Evolutionary conservation across 768 basidiomycete genomes (phyloP), one percentile per base, ranked within the genome.

Genomic region (Termitomyces sp.): DNA sequence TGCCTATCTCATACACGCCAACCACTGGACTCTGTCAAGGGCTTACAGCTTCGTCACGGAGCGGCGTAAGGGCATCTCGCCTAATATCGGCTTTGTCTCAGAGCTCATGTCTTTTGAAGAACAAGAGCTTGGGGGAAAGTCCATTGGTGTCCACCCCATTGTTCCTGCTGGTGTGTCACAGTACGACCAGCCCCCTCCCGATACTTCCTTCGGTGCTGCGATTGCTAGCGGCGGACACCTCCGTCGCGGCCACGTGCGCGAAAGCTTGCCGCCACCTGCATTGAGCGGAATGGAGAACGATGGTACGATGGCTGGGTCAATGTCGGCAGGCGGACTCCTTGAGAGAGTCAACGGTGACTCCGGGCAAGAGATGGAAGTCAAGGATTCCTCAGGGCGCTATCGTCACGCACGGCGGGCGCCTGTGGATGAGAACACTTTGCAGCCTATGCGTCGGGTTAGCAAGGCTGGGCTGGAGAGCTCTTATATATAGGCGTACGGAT

Each of bases 101-200:
- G 95, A 97, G 72, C 82, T 98, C 43, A 97, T 97, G 95, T 89
- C 86, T 47, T 97, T 95, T 67, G 95, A 98, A 74, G 94, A 96
- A 68, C 79, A 87, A 67, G 91, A 96, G 72, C 77, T 95, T 50
- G 86, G 95, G 59, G 79, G 90, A 53, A 85, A 92, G 74, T 84
- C 83, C 13, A 74, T 85, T 32, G 89, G 88, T 39, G 89, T 91
- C 33, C 75, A 87, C 54, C 75, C 80, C 0, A 66, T 74, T 18
- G 67, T 60, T 13, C 64, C 69, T 16, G 62, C 64, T 32, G 67
- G 65, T 16, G 62, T 57, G 32, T 46, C 62, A 18, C 65, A 68
- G 58, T 48, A 68, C 46, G 70, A 65, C 26, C 66, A 53, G 56
- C 64, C 42, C 65, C 64, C 59, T 22, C 62, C 62, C 30, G 63